Conservation (phyloP, 2,329 filamentous ascomycete species). For the Phialocephala subalpina region DNA sequence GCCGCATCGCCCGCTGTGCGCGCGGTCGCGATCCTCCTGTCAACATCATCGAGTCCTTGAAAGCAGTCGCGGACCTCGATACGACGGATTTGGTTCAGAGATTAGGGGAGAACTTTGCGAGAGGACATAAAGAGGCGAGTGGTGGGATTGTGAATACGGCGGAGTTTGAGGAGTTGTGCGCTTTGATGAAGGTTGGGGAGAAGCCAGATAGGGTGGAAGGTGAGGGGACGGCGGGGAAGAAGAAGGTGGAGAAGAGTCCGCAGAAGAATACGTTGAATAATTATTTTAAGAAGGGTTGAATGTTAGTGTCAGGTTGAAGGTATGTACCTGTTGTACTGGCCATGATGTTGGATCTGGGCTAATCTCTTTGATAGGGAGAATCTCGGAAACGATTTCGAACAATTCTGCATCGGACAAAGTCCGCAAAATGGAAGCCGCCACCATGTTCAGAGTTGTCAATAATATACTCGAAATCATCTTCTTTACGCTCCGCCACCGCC, state of each 20-base stretch:
- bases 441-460: too few relatives aligned
- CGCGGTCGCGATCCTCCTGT: conserved; percentile 61
- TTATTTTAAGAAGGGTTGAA: conserved; percentile 56
- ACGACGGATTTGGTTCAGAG: conserved; percentile 51
- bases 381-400: too few relatives aligned
- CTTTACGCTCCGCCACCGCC: too few relatives aligned
- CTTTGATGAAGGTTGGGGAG: conserved; percentile 64
- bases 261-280: conserved; percentile 63
- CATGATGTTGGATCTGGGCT: too few relatives aligned
- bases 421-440: too few relatives aligned
- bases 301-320: neutral
- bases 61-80: conserved; percentile 56
- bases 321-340: neutral
- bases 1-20: conserved; percentile 66
- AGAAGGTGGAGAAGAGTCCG: conserved; percentile 44
- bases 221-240: conserved; percentile 41
- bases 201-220: conserved; percentile 49
- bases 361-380: too few relatives aligned
- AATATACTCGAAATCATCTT: too few relatives aligned
- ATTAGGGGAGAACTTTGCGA: conserved; percentile 69
- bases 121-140: conserved; percentile 72
- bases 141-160: conserved; percentile 67
- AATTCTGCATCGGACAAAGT: too few relatives aligned
- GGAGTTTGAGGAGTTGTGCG: conserved; percentile 72
- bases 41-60: conserved; percentile 68